A percentile compares a stretch with the other conserved stretches of the same genome.
These are phyloP conservation scores for Rhizoctonia solani DNA, from an alignment of 1,284 basidiomycete genomes.

Conservation along the genomic window DNA sequence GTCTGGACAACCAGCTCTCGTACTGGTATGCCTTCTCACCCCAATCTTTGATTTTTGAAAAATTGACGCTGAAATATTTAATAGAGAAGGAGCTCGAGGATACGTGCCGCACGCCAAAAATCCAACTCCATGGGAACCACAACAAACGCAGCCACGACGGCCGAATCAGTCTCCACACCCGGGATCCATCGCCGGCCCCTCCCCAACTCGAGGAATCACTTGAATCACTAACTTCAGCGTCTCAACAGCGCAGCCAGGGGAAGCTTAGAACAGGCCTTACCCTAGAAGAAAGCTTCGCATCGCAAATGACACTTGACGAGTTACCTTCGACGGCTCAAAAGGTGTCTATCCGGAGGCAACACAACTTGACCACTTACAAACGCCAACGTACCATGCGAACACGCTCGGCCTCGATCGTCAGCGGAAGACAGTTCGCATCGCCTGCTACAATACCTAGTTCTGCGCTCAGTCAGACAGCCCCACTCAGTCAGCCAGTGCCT, in stretches of 20 bases:
- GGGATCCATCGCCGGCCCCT: background rate
- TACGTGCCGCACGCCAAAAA: no score
- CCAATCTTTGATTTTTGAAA: no score
- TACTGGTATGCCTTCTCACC: no score
- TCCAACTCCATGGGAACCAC: background rate
- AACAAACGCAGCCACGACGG: background rate
- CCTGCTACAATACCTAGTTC: no score
- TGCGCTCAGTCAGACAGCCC: no score
- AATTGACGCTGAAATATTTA: no score
- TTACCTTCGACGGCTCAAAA: background rate
- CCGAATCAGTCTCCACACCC: background rate
- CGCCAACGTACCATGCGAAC: constrained; percentile 1
- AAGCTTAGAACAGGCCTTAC: background rate
- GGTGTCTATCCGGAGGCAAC: background rate
- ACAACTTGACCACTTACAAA: constrained; percentile 21
- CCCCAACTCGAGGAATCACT: background rate
- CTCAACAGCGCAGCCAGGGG: background rate
- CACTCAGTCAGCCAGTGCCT: no score
- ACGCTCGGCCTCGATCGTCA: background rate
- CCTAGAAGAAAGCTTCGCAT: background rate
- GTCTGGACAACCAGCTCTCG: no score
- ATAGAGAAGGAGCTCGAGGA: no score
- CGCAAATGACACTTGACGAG: background rate
- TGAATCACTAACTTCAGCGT: background rate
- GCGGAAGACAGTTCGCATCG: no score